A percentile compares a stretch with the other conserved stretches of the same genome.
Evolutionary conservation across 495 filamentous ascomycete species (phyloP).

Genomic region (Penicillium waksmanii): DNA sequence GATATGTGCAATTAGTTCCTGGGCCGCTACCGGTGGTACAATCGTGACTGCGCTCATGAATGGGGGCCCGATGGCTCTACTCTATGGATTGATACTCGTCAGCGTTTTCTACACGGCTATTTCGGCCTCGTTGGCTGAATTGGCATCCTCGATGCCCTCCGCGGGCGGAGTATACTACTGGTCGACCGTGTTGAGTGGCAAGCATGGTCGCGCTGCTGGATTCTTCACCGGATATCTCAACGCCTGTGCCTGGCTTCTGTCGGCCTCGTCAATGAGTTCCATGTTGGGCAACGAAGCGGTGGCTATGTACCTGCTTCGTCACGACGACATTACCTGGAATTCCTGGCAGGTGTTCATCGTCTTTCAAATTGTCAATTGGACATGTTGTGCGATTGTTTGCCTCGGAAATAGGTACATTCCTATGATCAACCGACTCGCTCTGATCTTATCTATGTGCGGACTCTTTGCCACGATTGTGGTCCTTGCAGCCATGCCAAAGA

Average conservation of each 20-base stretch:
- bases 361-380: constrained; percentile 67
- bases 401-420: constrained; percentile 69
- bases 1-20: constrained; percentile 31
- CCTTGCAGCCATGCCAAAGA: constrained; percentile 67
- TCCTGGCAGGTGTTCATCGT: constrained; percentile 75
- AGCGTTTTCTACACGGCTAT: constrained; percentile 47
- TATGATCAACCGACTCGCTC: constrained; percentile 60
- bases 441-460: constrained; percentile 68
- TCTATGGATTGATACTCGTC: constrained; percentile 49
- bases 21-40: constrained; percentile 49
- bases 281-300: constrained; percentile 69
- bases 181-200: constrained; percentile 70
- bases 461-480: constrained; percentile 69
- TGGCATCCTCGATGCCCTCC: constrained; percentile 79
- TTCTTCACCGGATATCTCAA: constrained; percentile 80
- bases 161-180: constrained; percentile 82
- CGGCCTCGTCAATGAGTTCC: constrained; percentile 63
- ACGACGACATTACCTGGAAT: constrained; percentile 58
- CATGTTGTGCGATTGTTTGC: constrained; percentile 60
- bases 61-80: constrained; percentile 46
- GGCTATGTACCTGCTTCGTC: constrained; percentile 68
- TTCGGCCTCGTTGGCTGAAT: constrained; percentile 57
- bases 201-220: constrained; percentile 63
- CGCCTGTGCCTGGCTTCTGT: constrained; percentile 74
- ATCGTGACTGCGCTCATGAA: constrained; percentile 48